phyloP scores from a whole-genome alignment of 2,329 filamentous ascomycete species.

The Diaporthe amygdali region DNA sequence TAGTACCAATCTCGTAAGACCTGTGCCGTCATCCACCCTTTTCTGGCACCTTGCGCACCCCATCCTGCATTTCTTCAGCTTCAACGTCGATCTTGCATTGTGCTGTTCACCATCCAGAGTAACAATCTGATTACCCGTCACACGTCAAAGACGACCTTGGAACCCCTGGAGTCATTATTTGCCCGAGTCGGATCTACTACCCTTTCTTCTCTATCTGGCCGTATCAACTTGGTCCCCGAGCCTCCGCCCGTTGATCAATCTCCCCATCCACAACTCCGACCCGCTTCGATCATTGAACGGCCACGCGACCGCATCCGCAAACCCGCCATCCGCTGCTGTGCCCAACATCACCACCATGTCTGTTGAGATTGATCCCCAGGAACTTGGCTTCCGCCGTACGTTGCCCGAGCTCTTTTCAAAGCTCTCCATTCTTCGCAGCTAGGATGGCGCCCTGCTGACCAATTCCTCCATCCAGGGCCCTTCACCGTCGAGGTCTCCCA shows the following conservation, averaged over 20 bases:
- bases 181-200: background rate
- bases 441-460: slow-evolving; percentile 27
- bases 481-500: slow-evolving; percentile 71
- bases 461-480: slow-evolving; percentile 54
- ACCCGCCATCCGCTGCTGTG: background rate
- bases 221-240: background rate
- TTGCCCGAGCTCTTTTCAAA: slow-evolving; percentile 30
- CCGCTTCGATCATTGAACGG: slow-evolving; percentile 12
- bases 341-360: slow-evolving; percentile 70
- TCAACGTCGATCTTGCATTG: slow-evolving; percentile 1
- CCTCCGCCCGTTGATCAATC: slow-evolving; percentile 1
- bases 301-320: slow-evolving; percentile 19
- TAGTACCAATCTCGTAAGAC: slow-evolving; percentile 23
- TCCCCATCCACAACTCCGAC: slow-evolving; percentile 27
- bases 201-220: background rate
- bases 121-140: background rate
- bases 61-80: background rate
- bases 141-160: background rate
- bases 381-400: slow-evolving; percentile 93
- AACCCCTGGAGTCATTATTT: background rate
- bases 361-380: slow-evolving; percentile 87
- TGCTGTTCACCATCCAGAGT: background rate
- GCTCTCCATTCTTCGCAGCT: background rate
- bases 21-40: slow-evolving; percentile 24
- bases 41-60: slow-evolving; percentile 1